Base-by-base conservation (phyloP, 306 rosid species). In the Cicer pinnatifidum region DNA sequence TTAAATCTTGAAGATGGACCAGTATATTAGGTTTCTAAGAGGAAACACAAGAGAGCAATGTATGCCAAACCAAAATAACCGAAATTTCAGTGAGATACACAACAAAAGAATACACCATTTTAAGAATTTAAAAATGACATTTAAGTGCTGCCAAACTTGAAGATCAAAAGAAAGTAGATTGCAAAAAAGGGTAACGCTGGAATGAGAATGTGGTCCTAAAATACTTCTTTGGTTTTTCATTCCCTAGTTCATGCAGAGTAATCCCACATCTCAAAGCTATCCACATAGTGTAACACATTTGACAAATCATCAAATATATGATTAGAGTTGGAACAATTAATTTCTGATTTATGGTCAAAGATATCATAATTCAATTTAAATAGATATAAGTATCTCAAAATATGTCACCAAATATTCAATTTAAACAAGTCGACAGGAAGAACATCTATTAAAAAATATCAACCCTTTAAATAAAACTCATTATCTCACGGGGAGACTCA, bases 61-160 rank as follows among this genome's bases (percentile, higher is more conserved):
- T 71, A 20, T 54, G 59, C 60, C 73, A 71, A 70, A 50, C 41
- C 56, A 37, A 44, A 9, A 43, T 60, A 65, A 28, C 10, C 10
- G 60, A 43, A 63, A n/a, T 38, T 80, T 69, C 46, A 75, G 77
- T 13, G 59, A 75, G 74, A 81, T 9, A 63, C 77, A 37, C 69
- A 44, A 69, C 56, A 66, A 73, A 75, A 81, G 33, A 11, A 1
- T 15, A 15, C 8, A 37, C 73, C 52, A 56, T 79, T 65, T 65
- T 23, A 17, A 51, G 59, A 13, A 57, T 57, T 45, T 62, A 56
- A 39, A 75, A 54, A 38, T 53, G 33, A 48, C 46, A 38, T 67
- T 39, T 43, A 66, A 73, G 75, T 60, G 13, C 78, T 20, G 58
- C 72, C 79, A 63, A 72, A 72, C 12, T 50, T 6, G 15, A 11